Base-by-base conservation (phyloP, 2,329 filamentous ascomycete genomes). In the Periglandula ipomoeae region DNA sequence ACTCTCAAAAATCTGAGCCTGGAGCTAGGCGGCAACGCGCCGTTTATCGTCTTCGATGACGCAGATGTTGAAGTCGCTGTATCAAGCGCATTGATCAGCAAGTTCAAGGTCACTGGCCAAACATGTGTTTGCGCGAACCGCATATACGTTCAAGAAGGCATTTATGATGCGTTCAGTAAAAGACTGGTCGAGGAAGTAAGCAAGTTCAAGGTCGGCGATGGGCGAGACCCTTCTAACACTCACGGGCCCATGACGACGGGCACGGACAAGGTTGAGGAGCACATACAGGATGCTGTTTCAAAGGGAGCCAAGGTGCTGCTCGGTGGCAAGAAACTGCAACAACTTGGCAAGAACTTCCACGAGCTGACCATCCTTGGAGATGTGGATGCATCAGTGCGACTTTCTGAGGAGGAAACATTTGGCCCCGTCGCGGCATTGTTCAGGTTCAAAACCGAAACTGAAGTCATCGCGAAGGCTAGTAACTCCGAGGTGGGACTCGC, bases 21-120 rank as follows among this genome's bases (percentile, higher is more conserved):
- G 65, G 91, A 97, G 65, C 84, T 97, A 1, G 91, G 91, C 48
- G 91, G 91, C 43, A 97, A 97, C 65, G 87, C 90, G 0, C 91
- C 91, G 1, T 95, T 96, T 65, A 95, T 97, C 56, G 89, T 97
- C 30, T 97, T 97, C 61, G 89, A 96, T 60, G 91, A 97, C 61
- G 87, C 91, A 17, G 87, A 97, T 61, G 71, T 97, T 19, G 89
- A 96, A 51, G 71, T 74, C 4, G 91, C 91, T 2, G 89, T 97
- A 1, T 71, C 80, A 0, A 91, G 89, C 23, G 89, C 89, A 40
- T 78, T 97, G 47, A 72, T 82, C 20, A 89, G 81, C 60, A 97
- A 97, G 67, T 97, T 96, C 80, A 85, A 91, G 48, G 88, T 85
- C 30, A 94, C 87, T 0, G 91, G 91, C 26, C 91, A 98, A 74